Evolutionary conservation across 768 basidiomycete genomes (phyloP).

Genomic region (Pleurotus platypus): DNA sequence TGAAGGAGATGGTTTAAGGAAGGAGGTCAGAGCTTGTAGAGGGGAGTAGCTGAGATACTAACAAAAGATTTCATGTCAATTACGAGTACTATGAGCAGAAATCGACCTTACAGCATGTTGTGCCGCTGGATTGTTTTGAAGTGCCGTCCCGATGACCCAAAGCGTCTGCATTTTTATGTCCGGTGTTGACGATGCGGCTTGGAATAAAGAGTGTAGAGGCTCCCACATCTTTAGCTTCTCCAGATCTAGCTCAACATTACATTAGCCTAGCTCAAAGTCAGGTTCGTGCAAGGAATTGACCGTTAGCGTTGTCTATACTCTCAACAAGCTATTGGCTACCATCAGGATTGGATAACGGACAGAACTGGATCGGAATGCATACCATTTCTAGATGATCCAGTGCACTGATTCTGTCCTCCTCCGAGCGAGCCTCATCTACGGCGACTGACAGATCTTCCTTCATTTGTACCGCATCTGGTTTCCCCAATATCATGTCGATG

Average conservation of each 20-base stretch:
- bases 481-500: slow-evolving; percentile 83
- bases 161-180: slow-evolving; percentile 63
- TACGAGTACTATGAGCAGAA: background rate
- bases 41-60: slow-evolving; percentile 69
- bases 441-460: slow-evolving; percentile 72
- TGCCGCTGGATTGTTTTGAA: slow-evolving; percentile 87
- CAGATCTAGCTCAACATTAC: slow-evolving; percentile 48
- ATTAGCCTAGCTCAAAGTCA: background rate
- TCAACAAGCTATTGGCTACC: slow-evolving; percentile 62
- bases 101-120: slow-evolving; percentile 60
- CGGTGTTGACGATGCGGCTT: slow-evolving; percentile 48
- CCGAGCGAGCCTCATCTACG: slow-evolving; percentile 46
- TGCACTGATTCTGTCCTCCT: slow-evolving; percentile 61
- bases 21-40: slow-evolving; percentile 56
- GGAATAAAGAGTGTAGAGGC: slow-evolving; percentile 64
- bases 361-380: slow-evolving; percentile 13
- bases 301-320: slow-evolving; percentile 88
- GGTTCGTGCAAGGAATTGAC: slow-evolving; percentile 29
- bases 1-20: slow-evolving; percentile 48
- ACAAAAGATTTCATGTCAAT: background rate
- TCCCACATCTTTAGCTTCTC: slow-evolving; percentile 76
- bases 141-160: slow-evolving; percentile 87
- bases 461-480: slow-evolving; percentile 79
- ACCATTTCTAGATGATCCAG: slow-evolving; percentile 90
- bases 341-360: background rate